These are phyloP conservation scores for Alisma plantagoaquatica DNA, from an alignment of 106 monocot genomes.

Conservation along the genomic window DNA sequence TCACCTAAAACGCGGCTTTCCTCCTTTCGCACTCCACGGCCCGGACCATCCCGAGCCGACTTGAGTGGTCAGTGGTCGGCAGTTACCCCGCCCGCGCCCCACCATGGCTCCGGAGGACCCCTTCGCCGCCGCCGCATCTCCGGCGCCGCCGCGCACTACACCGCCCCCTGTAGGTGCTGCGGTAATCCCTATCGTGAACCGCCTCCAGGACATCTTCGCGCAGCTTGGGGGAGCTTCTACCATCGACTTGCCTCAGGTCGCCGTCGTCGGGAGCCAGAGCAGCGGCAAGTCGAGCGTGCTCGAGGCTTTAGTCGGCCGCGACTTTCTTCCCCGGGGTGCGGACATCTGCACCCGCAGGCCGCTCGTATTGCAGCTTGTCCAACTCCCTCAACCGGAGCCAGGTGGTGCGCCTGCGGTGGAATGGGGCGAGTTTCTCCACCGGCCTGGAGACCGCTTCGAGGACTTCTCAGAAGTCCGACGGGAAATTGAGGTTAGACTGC, in stretches of 20 bases:
- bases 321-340: conserved; percentile 77
- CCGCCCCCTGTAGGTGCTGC: conserved; percentile 34
- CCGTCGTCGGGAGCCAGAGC: conserved; percentile 95
- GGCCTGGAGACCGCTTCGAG: conserved; percentile 41
- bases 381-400: conserved; percentile 9
- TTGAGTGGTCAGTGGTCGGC: no score
- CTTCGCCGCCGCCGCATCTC: background rate
- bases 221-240: conserved; percentile 61
- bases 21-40: no score
- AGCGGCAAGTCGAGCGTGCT: conserved; percentile 98
- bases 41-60: no score
- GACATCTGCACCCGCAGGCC: conserved; percentile 86
- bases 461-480: conserved; percentile 54
- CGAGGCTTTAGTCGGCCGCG: conserved; percentile 86
- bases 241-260: conserved; percentile 87
- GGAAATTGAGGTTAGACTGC: conserved; percentile 78
- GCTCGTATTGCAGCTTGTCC: conserved; percentile 82
- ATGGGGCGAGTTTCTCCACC: conserved; percentile 85
- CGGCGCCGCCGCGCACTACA: no score
- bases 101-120: no score
- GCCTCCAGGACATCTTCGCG: conserved; percentile 86
- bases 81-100: no score
- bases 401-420: conserved; percentile 23
- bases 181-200: conserved; percentile 79
- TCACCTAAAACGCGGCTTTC: no score